phyloP scores from a whole-genome alignment of 345 rosid species.

The Firmiana major region DNA sequence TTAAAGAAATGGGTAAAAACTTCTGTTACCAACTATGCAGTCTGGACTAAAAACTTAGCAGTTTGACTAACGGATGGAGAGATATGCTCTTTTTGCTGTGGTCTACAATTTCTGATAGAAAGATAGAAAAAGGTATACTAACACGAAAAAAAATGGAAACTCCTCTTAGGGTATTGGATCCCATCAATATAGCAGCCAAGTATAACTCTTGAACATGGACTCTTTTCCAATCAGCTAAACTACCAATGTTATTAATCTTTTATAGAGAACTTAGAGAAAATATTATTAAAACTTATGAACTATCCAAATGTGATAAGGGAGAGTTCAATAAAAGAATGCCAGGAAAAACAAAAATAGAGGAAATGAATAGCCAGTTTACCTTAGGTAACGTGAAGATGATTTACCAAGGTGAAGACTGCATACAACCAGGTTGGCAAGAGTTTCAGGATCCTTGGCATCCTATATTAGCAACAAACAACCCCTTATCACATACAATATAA shows the following conservation, averaged over 20 bases:
- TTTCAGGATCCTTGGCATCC: conserved; percentile 98
- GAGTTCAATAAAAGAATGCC: neutral
- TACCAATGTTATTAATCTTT: neutral
- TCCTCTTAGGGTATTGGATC: neutral
- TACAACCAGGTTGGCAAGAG: conserved; percentile 83
- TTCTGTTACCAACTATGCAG: neutral
- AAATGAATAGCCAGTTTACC: conserved; percentile 33
- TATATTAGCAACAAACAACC: conserved; percentile 26
- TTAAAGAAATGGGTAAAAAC: neutral
- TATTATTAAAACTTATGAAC: neutral
- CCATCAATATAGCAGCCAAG: neutral
- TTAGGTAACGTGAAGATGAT: conserved; percentile 82
- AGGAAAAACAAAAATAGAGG: neutral
- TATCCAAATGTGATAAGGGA: neutral
- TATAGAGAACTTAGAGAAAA: neutral
- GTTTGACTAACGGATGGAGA: neutral
- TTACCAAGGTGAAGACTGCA: conserved; percentile 97
- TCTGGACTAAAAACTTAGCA: neutral
- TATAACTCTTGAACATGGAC: neutral
- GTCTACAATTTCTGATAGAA: neutral
- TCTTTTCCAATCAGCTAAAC: neutral
- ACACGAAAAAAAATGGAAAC: neutral
- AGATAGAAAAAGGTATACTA: neutral
- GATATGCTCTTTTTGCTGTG: neutral
- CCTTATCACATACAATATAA: conserved; percentile 4